phyloP scores from a whole-genome alignment of 176 grass and related monocot species.

The Luzula sylvatica region DNA sequence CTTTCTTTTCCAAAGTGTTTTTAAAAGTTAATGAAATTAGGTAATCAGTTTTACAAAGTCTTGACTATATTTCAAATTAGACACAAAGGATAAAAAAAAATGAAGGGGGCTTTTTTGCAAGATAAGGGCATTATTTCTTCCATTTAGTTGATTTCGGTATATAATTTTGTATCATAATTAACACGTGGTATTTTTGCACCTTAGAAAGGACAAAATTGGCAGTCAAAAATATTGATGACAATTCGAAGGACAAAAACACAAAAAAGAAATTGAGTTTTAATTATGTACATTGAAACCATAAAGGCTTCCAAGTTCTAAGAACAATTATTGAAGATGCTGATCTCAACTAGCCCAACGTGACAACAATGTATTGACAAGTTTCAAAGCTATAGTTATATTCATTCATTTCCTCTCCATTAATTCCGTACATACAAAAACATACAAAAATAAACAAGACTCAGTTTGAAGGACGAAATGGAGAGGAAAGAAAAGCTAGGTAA shows the following conservation, averaged over 20 bases:
- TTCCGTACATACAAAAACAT: background rate
- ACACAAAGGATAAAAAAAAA: background rate
- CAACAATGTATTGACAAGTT: no score
- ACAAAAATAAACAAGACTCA: background rate
- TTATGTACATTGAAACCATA: no score
- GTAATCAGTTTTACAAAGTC: no score
- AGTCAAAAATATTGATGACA: background rate
- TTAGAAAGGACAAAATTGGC: slow-evolving; percentile 12
- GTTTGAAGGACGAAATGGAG: slow-evolving; percentile 1
- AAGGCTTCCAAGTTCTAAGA: no score
- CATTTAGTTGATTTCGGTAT: background rate
- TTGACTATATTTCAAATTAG: background rate
- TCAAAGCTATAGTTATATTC: background rate
- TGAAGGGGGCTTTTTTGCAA: background rate
- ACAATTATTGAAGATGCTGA: no score
- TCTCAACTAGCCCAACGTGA: no score
- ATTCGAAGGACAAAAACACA: no score
- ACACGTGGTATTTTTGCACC: background rate
- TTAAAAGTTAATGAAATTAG: no score
- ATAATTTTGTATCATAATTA: background rate
- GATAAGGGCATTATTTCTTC: background rate
- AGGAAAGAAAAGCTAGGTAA: background rate
- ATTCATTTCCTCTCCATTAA: background rate
- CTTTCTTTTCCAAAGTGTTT: no score
- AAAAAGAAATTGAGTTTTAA: no score